Base-by-base conservation (phyloP, 2,329 filamentous ascomycete genomes). In the Tympanopsis confertula region DNA sequence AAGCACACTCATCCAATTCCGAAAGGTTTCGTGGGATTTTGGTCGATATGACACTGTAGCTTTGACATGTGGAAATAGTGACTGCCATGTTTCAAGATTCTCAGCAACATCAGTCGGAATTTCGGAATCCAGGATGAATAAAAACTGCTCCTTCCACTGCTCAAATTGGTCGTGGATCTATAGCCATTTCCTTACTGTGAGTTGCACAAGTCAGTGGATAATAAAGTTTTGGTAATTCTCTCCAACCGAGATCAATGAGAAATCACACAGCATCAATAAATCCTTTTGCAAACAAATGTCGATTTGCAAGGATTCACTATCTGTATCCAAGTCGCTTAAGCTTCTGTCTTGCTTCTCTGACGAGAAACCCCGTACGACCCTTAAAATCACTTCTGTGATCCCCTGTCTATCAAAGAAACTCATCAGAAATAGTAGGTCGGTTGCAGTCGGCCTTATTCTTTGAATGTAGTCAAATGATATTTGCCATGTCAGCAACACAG, bases 1-100 rank as follows among this genome's bases (percentile, higher is more conserved):
- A 33, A 49, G 44, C 19, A 39, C 38, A 39, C 37, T 43, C 3
- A 61, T 36, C 57, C 56, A 61, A 24, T 44, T 50, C 19, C 50
- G 43, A 18, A n/a, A 33, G 30, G n/a, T n/a, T n/a, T n/a, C n/a
- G n/a, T n/a, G n/a, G n/a, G n/a, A n/a, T n/a, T n/a, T n/a, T n/a
- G n/a, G n/a, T n/a, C n/a, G n/a, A n/a, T n/a, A n/a, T n/a, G n/a
- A n/a, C n/a, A n/a, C n/a, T n/a, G n/a, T n/a, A n/a, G n/a, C n/a
- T n/a, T n/a, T n/a, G 7, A 15, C 30, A 17, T 33, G 30, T 10
- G 30, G 30, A 7, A 33, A 15, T 7, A 12, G 17, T 33, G 10
- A 10, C 30, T 15, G 7, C 30, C 30, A 33, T 7, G 17, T 7
- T 15, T 33, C 7, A 7, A 10, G 30, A 17, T 33, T 33, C 10